Evolutionary conservation across 2,329 filamentous ascomycete genomes (phyloP).

Genomic region (Pseudocercospora macadamiae): DNA sequence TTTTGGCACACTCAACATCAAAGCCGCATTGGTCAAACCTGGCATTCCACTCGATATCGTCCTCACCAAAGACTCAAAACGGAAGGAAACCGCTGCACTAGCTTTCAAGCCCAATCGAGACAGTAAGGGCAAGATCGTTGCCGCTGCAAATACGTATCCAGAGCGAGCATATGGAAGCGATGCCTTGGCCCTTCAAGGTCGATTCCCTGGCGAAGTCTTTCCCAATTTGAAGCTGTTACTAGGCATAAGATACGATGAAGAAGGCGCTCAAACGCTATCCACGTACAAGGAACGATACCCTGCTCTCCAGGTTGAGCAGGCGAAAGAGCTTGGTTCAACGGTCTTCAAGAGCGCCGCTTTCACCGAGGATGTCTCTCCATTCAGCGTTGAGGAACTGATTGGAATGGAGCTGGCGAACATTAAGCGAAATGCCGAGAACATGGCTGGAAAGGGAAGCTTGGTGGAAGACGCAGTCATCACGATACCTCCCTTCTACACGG

Average conservation of each 20-base stretch:
- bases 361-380: conserved; percentile 65
- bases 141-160: conserved; percentile 62
- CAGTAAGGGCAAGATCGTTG: conserved; percentile 57
- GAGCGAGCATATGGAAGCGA: conserved; percentile 92
- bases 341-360: conserved; percentile 79
- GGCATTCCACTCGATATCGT: conserved; percentile 97
- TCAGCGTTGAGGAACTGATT: conserved; percentile 86
- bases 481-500: conserved; percentile 85
- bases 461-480: conserved; percentile 87
- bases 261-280: conserved; percentile 63
- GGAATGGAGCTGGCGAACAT: conserved; percentile 96
- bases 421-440: conserved; percentile 79
- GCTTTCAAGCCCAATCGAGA: conserved; percentile 85
- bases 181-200: conserved; percentile 80
- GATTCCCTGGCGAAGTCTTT: conserved; percentile 92
- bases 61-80: conserved; percentile 93
- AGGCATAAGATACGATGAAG: conserved; percentile 59
- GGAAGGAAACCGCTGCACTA: conserved; percentile 89
- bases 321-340: conserved; percentile 66
- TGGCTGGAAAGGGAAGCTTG: conserved; percentile 74
- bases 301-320: conserved; percentile 68
- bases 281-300: conserved; percentile 79
- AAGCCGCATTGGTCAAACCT: conserved; percentile 92
- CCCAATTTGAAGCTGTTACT: conserved; percentile 89
- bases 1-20: conserved; percentile 95